phyloP scores from a whole-genome alignment of 176 grass and related monocot species.

The Chrysopogon serrulatus region DNA sequence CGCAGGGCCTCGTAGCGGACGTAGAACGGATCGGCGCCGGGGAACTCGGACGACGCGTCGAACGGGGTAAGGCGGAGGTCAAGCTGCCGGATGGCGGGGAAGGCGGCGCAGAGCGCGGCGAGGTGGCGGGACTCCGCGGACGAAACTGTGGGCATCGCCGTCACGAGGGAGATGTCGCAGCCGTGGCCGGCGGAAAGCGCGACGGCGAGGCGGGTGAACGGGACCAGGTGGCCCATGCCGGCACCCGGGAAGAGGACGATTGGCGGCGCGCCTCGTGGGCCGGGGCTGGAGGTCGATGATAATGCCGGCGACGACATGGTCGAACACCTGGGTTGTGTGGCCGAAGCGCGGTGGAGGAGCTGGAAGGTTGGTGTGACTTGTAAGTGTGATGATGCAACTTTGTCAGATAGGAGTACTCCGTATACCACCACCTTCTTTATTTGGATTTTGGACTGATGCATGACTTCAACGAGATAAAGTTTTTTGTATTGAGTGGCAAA shows the following conservation, averaged over 20 bases:
- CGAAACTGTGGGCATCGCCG: slow-evolving; percentile 45
- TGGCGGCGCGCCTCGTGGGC: background rate
- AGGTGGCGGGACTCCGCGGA: slow-evolving; percentile 45
- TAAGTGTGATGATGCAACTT: background rate
- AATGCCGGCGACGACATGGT: slow-evolving; percentile 3
- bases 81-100: slow-evolving; percentile 38
- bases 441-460: background rate
- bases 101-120: slow-evolving; percentile 22
- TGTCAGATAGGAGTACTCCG: background rate
- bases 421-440: background rate
- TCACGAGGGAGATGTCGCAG: slow-evolving; percentile 56
- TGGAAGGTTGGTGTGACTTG: background rate
- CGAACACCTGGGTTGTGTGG: background rate
- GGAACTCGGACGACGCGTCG: slow-evolving; percentile 9
- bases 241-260: slow-evolving; percentile 55
- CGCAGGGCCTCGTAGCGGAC: slow-evolving; percentile 8
- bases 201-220: slow-evolving; percentile 56
- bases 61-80: slow-evolving; percentile 28
- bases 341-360: background rate
- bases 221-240: slow-evolving; percentile 78
- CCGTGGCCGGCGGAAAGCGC: slow-evolving; percentile 18
- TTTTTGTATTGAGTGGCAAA: no score
- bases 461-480: background rate
- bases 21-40: slow-evolving; percentile 19
- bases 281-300: background rate